phyloP scores from a whole-genome alignment of 2,329 filamentous ascomycete species.

The Cytospora mali region DNA sequence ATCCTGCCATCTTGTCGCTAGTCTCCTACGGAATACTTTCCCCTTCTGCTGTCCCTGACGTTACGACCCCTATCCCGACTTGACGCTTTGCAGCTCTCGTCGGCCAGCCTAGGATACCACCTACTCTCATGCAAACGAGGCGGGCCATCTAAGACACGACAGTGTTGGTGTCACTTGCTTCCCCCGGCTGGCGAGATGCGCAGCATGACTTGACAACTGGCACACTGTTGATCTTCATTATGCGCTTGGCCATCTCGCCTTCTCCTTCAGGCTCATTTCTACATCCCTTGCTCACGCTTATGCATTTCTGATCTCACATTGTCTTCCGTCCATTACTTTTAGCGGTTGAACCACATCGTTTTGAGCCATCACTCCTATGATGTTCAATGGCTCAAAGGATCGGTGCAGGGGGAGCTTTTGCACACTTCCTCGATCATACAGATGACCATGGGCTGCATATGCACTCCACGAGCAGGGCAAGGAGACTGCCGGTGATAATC shows the following conservation, averaged over 20 bases:
- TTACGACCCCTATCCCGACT: slow-evolving; percentile 21
- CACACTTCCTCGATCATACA: slow-evolving; percentile 16
- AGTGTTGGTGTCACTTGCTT: slow-evolving; percentile 16
- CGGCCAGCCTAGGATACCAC: slow-evolving; percentile 14
- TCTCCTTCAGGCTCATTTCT: slow-evolving; percentile 4
- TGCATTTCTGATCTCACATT: slow-evolving; percentile 18
- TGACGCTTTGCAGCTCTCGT: slow-evolving; percentile 6
- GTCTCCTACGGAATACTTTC: slow-evolving; percentile 3
- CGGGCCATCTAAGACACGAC: slow-evolving; percentile 20
- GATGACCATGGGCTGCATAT: slow-evolving; percentile 11
- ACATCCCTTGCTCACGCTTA: slow-evolving; percentile 19
- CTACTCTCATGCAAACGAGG: slow-evolving; percentile 18
- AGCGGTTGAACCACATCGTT: not conserved
- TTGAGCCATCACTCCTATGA: slow-evolving; percentile 32
- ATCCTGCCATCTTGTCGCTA: slow-evolving; percentile 2
- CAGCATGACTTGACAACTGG: slow-evolving; percentile 24
- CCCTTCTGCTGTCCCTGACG: not conserved
- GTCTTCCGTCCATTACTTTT: not conserved
- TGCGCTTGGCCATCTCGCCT: slow-evolving; percentile 20
- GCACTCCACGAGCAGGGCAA: not conserved
- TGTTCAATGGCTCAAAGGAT: slow-evolving; percentile 42
- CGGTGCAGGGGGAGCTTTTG: slow-evolving; percentile 37
- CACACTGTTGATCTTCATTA: slow-evolving; percentile 21
- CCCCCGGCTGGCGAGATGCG: slow-evolving; percentile 6
- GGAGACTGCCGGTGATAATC: slow-evolving; percentile 12